A percentile compares a stretch with the other conserved stretches of the same genome.
Conservation (phyloP, 108 stramenopile genomes). For the Phaeodactylum tricornutum region DNA sequence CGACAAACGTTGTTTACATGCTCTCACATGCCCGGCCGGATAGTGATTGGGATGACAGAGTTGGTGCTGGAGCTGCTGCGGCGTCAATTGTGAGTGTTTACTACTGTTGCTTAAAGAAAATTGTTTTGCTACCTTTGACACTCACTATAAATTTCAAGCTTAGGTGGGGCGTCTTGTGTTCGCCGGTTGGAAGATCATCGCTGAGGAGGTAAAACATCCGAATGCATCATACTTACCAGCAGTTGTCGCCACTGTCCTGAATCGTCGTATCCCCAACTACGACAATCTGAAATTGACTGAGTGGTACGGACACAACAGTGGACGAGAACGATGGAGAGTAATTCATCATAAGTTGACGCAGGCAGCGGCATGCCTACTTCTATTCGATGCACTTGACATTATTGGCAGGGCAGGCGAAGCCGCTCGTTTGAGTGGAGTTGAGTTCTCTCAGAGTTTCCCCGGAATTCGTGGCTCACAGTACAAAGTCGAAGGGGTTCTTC, state of each 20-base stretch:
- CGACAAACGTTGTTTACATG: no score
- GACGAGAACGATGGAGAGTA: slow-evolving; percentile 62
- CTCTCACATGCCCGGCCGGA: no score
- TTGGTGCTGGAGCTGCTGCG: slow-evolving; percentile 83
- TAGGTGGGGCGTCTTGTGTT: slow-evolving; percentile 70
- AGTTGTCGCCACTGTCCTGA: slow-evolving; percentile 60
- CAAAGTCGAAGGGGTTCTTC: slow-evolving; percentile 79
- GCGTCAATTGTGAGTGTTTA: slow-evolving; percentile 57
- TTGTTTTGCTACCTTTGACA: neutral
- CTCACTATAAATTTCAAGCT: no score
- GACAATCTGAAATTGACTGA: slow-evolving; percentile 62
- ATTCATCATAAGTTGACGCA: slow-evolving; percentile 58
- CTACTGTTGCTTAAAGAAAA: no score
- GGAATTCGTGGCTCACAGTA: slow-evolving; percentile 79
- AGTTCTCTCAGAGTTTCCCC: slow-evolving; percentile 79
- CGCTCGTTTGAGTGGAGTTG: slow-evolving; percentile 81
- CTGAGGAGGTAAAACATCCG: slow-evolving; percentile 83
- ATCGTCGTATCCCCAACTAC: slow-evolving; percentile 64
- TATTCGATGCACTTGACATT: slow-evolving; percentile 81
- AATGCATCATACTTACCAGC: slow-evolving; percentile 82
- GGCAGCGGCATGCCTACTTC: slow-evolving; percentile 46
- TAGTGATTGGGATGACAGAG: slow-evolving; percentile 77
- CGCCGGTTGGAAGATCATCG: slow-evolving; percentile 67
- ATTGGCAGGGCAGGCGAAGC: slow-evolving; percentile 88
- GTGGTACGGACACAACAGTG: slow-evolving; percentile 54